Base-by-base conservation (phyloP, 192 early-diverging fungal species). In the Linnemannia exigua region DNA sequence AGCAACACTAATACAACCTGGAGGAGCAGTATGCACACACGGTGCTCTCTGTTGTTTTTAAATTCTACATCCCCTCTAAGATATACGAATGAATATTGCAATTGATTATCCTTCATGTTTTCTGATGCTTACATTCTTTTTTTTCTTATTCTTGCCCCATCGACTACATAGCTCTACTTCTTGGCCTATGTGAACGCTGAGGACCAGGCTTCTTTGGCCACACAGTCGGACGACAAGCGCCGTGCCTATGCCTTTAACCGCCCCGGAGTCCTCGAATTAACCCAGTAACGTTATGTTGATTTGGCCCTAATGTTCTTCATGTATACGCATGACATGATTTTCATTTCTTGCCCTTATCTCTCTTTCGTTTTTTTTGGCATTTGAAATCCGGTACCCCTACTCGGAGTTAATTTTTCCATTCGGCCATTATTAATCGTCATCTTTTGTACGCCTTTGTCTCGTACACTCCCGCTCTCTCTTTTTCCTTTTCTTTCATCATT, bases 211-310 rank as follows among this genome's bases (percentile, higher is more conserved):
- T 76, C 90, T 19, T 80, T 90, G 44, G 87, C 87, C 20, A 90
- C 92, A 6, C 87, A 93, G 35, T 80, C 90, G 28, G 87, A 88
- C 12, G 89, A 89, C 28, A 88, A 93, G 70, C 87, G 87, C 54
- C 81, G 67, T 22, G 80, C 86, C 50, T 90, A 92, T 67, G 89
- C 90, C 14, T 93, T 95, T 77, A 89, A 82, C 41, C 90, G 91
- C 74, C 92, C 94, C 76, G 96, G 94, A 36, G 81, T 97, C 25
- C 87, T 97, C 38, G 96, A 97, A 88, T 90, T 97, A 79, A 97
- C 96, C 36, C 95, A 97, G 93, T 94, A 88, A 71, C 12, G 44
- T 46, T n/a, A 71, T 46, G 28, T 46, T n/a, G 19, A 22, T 71
- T 11, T 1, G 14, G n/a, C n/a, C 28, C 22, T 47, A 25, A 28